phyloP scores from a whole-genome alignment of 495 filamentous ascomycete genomes.

The Hypoxylon fuscum region DNA sequence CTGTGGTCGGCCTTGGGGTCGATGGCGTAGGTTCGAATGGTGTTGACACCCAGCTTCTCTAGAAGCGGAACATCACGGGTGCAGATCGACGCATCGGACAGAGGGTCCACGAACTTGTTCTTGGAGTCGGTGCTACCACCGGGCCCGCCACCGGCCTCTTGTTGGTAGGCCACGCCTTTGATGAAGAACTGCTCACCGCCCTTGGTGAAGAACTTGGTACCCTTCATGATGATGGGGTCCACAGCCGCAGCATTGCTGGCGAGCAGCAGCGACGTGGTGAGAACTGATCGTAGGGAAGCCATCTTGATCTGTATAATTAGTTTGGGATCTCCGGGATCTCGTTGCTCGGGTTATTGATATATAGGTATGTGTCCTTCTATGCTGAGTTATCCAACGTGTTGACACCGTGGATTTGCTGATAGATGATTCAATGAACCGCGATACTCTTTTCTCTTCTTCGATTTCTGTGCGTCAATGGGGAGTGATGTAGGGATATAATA shows the following conservation, averaged over 20 bases:
- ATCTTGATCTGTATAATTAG: constrained; percentile 42
- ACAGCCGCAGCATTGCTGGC: constrained; percentile 63
- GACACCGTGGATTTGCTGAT: neutral
- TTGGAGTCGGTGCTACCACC: constrained; percentile 48
- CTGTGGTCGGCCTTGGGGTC: constrained; percentile 80
- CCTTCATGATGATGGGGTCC: constrained; percentile 76
- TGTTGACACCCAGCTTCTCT: constrained; percentile 80
- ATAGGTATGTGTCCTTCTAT: too few relatives aligned
- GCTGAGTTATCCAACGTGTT: neutral
- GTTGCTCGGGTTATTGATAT: constrained; percentile 12
- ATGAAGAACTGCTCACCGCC: constrained; percentile 84
- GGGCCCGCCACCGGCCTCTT: constrained; percentile 57
- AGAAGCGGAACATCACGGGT: constrained; percentile 85
- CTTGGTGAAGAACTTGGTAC: constrained; percentile 70
- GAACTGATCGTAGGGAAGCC: constrained; percentile 53
- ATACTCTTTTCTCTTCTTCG: constrained; percentile 1
- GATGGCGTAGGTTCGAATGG: constrained; percentile 92
- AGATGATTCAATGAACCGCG: neutral
- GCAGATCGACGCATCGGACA: constrained; percentile 75
- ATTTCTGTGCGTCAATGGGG: constrained; percentile 5
- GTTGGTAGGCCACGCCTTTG: constrained; percentile 89
- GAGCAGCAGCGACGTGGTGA: constrained; percentile 54
- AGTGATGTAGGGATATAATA: constrained; percentile 11
- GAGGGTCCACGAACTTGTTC: constrained; percentile 67
- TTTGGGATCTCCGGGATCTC: constrained; percentile 29